A percentile compares a stretch with the other conserved stretches of the same genome.
These are phyloP conservation scores for Ganoderma boninense DNA, from an alignment of 1,284 basidiomycete species.

Conservation along the genomic window DNA sequence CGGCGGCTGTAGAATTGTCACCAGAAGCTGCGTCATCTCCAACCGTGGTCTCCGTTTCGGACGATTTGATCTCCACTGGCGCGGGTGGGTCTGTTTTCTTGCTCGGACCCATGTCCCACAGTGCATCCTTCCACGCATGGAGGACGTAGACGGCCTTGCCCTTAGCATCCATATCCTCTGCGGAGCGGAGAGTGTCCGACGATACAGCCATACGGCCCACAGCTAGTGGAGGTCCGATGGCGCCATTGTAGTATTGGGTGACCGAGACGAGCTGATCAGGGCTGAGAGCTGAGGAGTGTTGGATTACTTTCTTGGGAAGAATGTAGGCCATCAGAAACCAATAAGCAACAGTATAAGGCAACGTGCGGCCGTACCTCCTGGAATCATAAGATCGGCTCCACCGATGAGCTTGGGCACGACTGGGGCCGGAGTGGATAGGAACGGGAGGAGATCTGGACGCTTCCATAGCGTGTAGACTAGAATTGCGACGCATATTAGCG, in stretches of 20 bases:
- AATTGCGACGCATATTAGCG: too few species aligned
- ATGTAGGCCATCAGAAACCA: constrained; percentile 1
- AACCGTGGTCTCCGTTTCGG: background rate
- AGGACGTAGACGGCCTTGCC: constrained; percentile 78
- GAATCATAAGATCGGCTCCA: constrained; percentile 84
- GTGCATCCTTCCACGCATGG: constrained; percentile 75
- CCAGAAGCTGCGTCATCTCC: background rate
- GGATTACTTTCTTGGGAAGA: constrained; percentile 55
- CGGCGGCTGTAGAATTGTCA: background rate
- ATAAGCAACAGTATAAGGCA: too few species aligned
- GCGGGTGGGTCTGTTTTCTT: constrained; percentile 64
- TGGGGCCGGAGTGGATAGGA: constrained; percentile 67
- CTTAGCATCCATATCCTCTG: constrained; percentile 55
- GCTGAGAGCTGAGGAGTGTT: constrained; percentile 51
- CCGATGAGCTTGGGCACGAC: constrained; percentile 72
- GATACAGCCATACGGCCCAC: constrained; percentile 74
- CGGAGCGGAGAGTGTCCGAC: constrained; percentile 49
- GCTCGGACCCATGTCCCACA: constrained; percentile 75
- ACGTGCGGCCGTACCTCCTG: constrained; percentile 66
- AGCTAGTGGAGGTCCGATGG: constrained; percentile 63
- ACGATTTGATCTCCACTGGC: constrained; percentile 29
- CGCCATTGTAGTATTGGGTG: constrained; percentile 53
- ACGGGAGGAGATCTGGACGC: constrained; percentile 66
- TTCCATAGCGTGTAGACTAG: constrained; percentile 81
- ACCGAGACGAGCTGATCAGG: constrained; percentile 67